Evolutionary conservation across 257 asterid genomes (phyloP).

Genomic region (Scutellaria barbata): DNA sequence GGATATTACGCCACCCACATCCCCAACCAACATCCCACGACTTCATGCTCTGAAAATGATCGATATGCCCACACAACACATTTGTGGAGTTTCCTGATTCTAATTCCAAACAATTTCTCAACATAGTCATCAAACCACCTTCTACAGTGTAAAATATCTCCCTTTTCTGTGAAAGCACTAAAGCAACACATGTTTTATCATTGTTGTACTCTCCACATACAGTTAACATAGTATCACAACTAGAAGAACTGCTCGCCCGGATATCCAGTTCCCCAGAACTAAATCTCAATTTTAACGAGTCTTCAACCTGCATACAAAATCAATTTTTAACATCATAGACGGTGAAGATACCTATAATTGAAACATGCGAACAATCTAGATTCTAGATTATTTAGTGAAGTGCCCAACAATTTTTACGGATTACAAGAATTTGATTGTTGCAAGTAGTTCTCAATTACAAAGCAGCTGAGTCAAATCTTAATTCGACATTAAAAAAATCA

Average conservation of each 20-base stretch:
- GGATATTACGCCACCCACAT: constrained; percentile 98
- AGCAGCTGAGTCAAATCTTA: constrained; percentile 1
- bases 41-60: constrained; percentile 69
- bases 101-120: constrained; percentile 68
- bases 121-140: constrained; percentile 58
- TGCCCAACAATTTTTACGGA: background rate
- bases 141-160: constrained; percentile 50
- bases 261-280: constrained; percentile 20
- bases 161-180: constrained; percentile 48
- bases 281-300: constrained; percentile 26
- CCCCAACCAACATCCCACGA: constrained; percentile 89
- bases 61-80: constrained; percentile 68
- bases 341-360: constrained; percentile 4
- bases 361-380: constrained; percentile 3
- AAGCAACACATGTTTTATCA: constrained; percentile 41
- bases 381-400: background rate
- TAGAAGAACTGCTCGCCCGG: constrained; percentile 45
- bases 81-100: constrained; percentile 56
- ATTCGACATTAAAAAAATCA: constrained; percentile 7
- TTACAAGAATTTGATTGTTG: background rate
- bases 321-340: background rate
- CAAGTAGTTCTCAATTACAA: background rate
- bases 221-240: constrained; percentile 27
- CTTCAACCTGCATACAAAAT: constrained; percentile 46
- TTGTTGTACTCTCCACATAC: constrained; percentile 33